Evolutionary conservation across 352 stramenopile genomes (phyloP).

Genomic region (Phytophthora pisi): DNA sequence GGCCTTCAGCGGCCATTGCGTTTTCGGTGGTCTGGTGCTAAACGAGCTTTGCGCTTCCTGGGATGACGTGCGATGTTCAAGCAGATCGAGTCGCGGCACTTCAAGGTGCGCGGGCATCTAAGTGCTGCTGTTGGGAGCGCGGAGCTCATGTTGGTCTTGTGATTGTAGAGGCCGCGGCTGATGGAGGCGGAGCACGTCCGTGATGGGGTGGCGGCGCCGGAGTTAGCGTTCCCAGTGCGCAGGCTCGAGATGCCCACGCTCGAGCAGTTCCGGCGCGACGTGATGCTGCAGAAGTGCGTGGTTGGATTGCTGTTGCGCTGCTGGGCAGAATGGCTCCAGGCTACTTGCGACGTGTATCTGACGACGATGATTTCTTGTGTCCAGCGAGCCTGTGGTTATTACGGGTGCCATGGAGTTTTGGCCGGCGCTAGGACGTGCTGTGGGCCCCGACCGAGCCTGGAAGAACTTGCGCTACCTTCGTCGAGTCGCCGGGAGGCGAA

Average conservation of each 20-base stretch:
- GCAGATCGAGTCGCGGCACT: slow-evolving; percentile 11
- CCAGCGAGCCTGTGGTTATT: slow-evolving; percentile 74
- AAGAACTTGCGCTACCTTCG: slow-evolving; percentile 72
- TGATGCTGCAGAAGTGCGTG: slow-evolving; percentile 65
- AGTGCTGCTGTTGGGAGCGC: neutral
- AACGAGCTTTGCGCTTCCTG: slow-evolving; percentile 30
- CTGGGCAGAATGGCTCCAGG: too few relatives aligned
- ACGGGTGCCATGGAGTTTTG: slow-evolving; percentile 82
- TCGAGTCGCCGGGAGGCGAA: slow-evolving; percentile 69
- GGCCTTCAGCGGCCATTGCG: slow-evolving; percentile 18
- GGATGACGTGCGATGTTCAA: slow-evolving; percentile 22
- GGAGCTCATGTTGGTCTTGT: slow-evolving; percentile 5
- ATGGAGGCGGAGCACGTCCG: neutral
- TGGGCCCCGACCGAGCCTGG: slow-evolving; percentile 50
- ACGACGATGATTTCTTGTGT: neutral
- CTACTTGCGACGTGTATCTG: neutral
- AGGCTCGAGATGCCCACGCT: slow-evolving; percentile 68
- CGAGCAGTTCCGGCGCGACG: slow-evolving; percentile 49
- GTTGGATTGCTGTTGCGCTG: neutral
- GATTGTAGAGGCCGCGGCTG: slow-evolving; percentile 29
- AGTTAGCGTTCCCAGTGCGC: slow-evolving; percentile 43
- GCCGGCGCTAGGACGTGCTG: slow-evolving; percentile 63
- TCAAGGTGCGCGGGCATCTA: slow-evolving; percentile 29
- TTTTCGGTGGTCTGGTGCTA: slow-evolving; percentile 26
- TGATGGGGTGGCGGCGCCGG: slow-evolving; percentile 10